These are phyloP conservation scores for Monilinia vaccinii-corymbosi DNA, from an alignment of 2,329 filamentous ascomycete genomes.

Conservation along the genomic window DNA sequence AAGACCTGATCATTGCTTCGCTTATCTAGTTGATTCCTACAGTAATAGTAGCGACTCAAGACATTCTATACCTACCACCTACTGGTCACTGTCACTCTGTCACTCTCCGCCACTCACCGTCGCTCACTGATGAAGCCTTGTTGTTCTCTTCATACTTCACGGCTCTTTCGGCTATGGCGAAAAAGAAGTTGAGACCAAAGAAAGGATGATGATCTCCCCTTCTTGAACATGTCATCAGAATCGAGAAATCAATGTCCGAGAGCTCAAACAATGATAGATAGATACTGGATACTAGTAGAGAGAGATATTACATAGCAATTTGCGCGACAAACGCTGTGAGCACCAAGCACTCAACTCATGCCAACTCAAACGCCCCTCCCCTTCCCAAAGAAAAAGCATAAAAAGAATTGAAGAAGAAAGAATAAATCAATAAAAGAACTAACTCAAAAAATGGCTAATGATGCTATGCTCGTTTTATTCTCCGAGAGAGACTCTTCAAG, in stretches of 20 bases:
- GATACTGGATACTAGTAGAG: too few species aligned
- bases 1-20: background rate
- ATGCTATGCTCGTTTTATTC: background rate
- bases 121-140: background rate
- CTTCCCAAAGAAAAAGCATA: too few species aligned
- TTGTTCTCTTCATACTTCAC: background rate
- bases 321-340: background rate
- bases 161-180: constrained; percentile 2
- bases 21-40: too few species aligned
- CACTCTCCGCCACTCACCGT: too few species aligned
- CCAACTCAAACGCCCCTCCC: too few species aligned
- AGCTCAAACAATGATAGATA: background rate
- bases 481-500: background rate
- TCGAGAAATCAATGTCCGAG: constrained; percentile 1
- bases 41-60: too few species aligned
- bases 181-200: background rate
- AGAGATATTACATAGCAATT: too few species aligned
- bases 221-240: background rate
- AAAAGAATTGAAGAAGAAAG: background rate
- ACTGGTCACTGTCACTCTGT: too few species aligned
- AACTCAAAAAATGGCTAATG: too few species aligned
- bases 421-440: too few species aligned
- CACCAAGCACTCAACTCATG: background rate
- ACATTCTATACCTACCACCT: too few species aligned
- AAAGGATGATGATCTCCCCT: background rate